Base-by-base conservation (phyloP, 805 yeast species). In the Torulaspora maleeae region DNA sequence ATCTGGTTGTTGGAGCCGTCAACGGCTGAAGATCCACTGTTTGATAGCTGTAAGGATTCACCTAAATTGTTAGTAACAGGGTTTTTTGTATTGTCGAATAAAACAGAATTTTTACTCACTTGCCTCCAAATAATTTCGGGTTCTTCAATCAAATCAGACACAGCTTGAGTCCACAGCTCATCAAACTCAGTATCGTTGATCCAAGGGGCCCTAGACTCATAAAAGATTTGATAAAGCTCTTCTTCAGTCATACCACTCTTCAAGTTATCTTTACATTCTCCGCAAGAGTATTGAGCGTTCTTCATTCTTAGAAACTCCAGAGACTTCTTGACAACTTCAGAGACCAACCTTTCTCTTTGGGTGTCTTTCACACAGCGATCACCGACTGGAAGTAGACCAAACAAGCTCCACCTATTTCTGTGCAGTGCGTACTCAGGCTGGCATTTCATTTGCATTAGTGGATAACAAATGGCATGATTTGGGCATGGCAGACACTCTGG, bases 401-500 rank as follows among this genome's bases (percentile, higher is more conserved):
- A 71, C 27, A 79, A 59, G 38, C 53, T 52, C 38, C 44, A 54
- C 6, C 34, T 36, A 11, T 61, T 51, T 25, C 50, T 44, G 32
- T 77, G 67, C 51, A 76, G 71, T 12, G 83, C 82, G 42, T 74
- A 70, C 45, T 83, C 95, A 36, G 80, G 81, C 54, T 78, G 80
- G 65, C 99, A 91, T 45, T 75, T 79, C 7, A 86, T 58, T 41
- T 74, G 69, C 55, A 84, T 69, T 36, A 73, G 61, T 19, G 79
- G 77, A 51, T 74, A 79, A 66, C 98, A 91, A 30, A 77, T 70
- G 0, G 90, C 93, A 66, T 90, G 82, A 3, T 73, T 76, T 1
- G 98, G 97, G 60, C 98, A 91, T 20, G 77, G 77, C 3, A 76
- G 67, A 67, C 99, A 91, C 0, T 53, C 36, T 2, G 95, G 95